Evolutionary conservation across 768 basidiomycete species (phyloP), one percentile per base, ranked within the genome.

Genomic region (Pilatotrama ljubarskyi): DNA sequence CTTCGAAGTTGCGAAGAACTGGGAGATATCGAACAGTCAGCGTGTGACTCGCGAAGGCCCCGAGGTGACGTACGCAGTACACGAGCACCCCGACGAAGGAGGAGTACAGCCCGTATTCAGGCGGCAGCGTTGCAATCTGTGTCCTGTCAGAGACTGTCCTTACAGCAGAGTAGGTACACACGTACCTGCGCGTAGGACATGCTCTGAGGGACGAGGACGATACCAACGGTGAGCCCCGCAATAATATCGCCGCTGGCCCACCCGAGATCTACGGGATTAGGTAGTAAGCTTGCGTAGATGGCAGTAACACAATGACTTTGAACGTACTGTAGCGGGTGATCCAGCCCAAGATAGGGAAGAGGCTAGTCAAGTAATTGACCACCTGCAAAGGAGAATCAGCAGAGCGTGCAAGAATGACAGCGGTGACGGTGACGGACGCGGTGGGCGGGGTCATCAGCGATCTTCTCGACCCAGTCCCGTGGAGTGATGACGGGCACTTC

Each of bases 1-100:
- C 73, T 98, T 98, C 37, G 92, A 92, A 0, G 96, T 98, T 15
- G 94, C 95, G 70, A 98, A 97, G 79, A 96, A 85, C 88, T 92
- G 63, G 7, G 37, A 22, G 18, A 26, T 13, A 22, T 41, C 29
- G 1, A 35, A 47, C 38, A 40, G 51, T 49, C 17, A 58, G 46
- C 20, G 47, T 24, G 4, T 32, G 29, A 32, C 29, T 32, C 29
- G 37, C 11, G 25, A 22, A 24, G 9, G 35, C 24, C 20, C 38
- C 20, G 51, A 51, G 17, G 0, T 36, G 11, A 72, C 86, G 55
- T 76, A 90, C 90, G 61, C 88, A 91, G 74, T 95, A 96, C 57
- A 87, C 75, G 58, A 92, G 73, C 35, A 90, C 87, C 5, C 92
- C 94, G 66, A 96, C 84, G 70, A 97, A 95, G 5, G 92, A 92